Evolutionary conservation across 768 basidiomycete species (phyloP).

Genomic region (Mycena chlorophos): DNA sequence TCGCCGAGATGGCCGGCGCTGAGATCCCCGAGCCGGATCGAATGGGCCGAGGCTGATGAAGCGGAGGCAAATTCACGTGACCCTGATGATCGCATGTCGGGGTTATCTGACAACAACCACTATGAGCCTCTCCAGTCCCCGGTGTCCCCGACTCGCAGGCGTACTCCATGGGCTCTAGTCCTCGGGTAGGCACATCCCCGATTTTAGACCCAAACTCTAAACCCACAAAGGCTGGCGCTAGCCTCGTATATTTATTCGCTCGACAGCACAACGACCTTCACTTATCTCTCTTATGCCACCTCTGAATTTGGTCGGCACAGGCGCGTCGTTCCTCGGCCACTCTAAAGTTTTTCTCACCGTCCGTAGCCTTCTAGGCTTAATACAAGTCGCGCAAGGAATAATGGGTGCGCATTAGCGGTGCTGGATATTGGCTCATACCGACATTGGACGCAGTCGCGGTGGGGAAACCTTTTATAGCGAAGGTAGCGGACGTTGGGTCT

Average conservation of each 20-base stretch:
- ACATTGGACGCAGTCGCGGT: conserved; percentile 33
- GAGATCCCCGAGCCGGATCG: no score
- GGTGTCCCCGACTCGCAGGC: conserved; percentile 39
- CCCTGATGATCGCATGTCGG: background rate
- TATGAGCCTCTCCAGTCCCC: conserved; percentile 2
- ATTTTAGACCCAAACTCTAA: background rate
- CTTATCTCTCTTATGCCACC: conserved; percentile 60
- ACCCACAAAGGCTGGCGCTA: conserved; percentile 50
- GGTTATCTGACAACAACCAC: background rate
- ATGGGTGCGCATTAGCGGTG: conserved; percentile 42
- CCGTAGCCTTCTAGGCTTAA: conserved; percentile 50
- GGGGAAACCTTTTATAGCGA: conserved; percentile 72
- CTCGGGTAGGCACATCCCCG: background rate
- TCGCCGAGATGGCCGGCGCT: background rate
- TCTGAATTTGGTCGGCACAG: conserved; percentile 51
- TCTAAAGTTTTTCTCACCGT: background rate
- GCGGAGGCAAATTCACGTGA: no score
- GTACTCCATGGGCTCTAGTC: conserved; percentile 55
- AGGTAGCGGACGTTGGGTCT: conserved; percentile 70
- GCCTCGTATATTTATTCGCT: conserved; percentile 79
- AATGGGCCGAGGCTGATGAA: no score
- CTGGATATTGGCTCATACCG: background rate
- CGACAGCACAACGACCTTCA: conserved; percentile 67
- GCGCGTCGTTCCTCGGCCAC: background rate
- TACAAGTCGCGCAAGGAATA: conserved; percentile 54